Base-by-base conservation (phyloP, 2,329 filamentous ascomycete species). In the Trichoderma brevicompactum region DNA sequence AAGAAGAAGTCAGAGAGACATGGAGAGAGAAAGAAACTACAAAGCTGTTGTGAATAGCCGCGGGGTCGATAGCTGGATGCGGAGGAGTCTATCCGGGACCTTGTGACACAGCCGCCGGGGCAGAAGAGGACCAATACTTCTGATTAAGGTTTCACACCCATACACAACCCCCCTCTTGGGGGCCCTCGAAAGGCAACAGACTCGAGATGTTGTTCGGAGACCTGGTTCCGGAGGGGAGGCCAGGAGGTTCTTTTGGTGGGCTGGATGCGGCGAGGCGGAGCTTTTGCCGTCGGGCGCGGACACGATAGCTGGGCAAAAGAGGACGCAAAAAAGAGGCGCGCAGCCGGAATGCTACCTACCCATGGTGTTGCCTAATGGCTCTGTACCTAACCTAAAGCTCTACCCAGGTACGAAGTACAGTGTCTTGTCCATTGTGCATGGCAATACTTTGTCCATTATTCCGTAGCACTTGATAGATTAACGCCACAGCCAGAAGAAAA, bases 131-230 rank as follows among this genome's bases (percentile, higher is more conserved):
- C n/a, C 19, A 38, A 36, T 52, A 62, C 56, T 40, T 41, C 41
- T 49, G 55, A 65, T 58, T 65, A 59, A 49, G 46, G 62, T 65
- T 65, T 65, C 62, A 65, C 53, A 52, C 49, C 60, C 61, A 55
- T 49, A 41, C 50, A 52, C 58, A 41, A 52, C 58, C 34, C 58
- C 23, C 58, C 41, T 55, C 61, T 34, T 55, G 34, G 36, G 52
- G 36, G 52, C 23, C 23, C 41, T 48, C 58, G 34, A 49, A 19
- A 34, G 34, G 44, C 44, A n/a, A 8, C 34, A 59, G 62, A 19
- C 17, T 43, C 43, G 53, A 41, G 50, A 44, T 38, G 49, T 19
- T 40, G 46, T 41, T 28, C 17, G 17, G 34, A 17, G 50, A 38
- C 50, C 41, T 61, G 61, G 13, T 56, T 55, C 43, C 61, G 61